Evolutionary conservation across 2,329 filamentous ascomycete species (phyloP).

Genomic region (Colletotrichum cereale): DNA sequence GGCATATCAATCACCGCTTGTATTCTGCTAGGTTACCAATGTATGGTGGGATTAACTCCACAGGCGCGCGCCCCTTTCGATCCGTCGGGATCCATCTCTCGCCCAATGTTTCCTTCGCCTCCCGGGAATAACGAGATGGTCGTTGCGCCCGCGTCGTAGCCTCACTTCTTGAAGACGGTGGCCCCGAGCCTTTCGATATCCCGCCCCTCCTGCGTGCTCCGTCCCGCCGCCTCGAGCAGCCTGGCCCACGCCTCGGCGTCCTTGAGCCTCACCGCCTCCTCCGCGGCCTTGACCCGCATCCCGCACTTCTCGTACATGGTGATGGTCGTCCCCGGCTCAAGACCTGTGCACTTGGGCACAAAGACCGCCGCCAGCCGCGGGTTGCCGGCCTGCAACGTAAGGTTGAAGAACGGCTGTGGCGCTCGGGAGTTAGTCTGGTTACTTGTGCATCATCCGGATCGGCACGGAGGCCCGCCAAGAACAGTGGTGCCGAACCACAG

Average conservation of each 20-base stretch:
- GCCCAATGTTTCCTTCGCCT: neutral
- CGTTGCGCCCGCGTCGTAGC: neutral
- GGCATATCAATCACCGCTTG: slow-evolving; percentile 1
- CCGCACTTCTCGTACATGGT: slow-evolving; percentile 98
- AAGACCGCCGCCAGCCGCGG: slow-evolving; percentile 86
- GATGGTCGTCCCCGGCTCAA: slow-evolving; percentile 78
- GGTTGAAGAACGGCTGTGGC: slow-evolving; percentile 86
- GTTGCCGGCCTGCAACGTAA: slow-evolving; percentile 89
- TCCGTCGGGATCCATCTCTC: neutral
- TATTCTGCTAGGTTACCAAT: slow-evolving; percentile 18
- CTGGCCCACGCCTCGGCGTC: slow-evolving; percentile 81
- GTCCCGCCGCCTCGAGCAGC: slow-evolving; percentile 79
- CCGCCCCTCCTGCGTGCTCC: slow-evolving; percentile 72
- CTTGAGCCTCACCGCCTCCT: slow-evolving; percentile 88
- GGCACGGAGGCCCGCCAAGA: neutral
- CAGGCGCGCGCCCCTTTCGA: neutral
- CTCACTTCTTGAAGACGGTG: slow-evolving; percentile 63
- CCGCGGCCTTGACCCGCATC: slow-evolving; percentile 86
- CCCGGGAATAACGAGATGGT: neutral
- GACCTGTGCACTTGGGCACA: slow-evolving; percentile 84
- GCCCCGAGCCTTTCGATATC: slow-evolving; percentile 87
- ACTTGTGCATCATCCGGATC: neutral
- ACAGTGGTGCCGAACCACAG: neutral
- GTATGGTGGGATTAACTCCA: slow-evolving; percentile 9
- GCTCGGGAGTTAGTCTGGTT: neutral